These are phyloP conservation scores for Yamadazyma insecticola DNA, from an alignment of 805 yeast genomes.

Conservation along the genomic window DNA sequence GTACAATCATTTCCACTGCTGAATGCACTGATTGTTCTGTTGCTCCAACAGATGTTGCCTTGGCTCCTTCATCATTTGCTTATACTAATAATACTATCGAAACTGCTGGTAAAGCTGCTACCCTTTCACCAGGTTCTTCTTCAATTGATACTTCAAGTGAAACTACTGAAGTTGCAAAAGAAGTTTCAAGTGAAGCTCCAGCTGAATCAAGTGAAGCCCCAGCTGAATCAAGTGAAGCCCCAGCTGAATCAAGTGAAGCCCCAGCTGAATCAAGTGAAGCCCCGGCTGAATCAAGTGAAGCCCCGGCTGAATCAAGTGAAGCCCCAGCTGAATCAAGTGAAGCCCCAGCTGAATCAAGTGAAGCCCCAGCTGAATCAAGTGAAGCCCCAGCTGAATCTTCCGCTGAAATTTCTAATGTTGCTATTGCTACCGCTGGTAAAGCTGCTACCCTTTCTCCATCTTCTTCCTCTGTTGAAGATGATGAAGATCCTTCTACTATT, in stretches of 20 bases:
- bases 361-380: neutral
- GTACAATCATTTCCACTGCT: conserved; percentile 15
- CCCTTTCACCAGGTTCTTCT: conserved; percentile 2
- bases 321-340: neutral
- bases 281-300: neutral
- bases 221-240: conserved; percentile 1
- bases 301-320: conserved; percentile 1
- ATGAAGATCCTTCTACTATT: conserved; percentile 8
- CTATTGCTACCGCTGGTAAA: conserved; percentile 2
- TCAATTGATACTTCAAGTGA: neutral
- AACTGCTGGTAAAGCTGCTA: conserved; percentile 4
- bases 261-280: conserved; percentile 1
- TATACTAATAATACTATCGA: conserved; percentile 14
- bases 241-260: neutral
- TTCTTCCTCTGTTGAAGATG: conserved; percentile 3
- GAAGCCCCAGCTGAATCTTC: neutral
- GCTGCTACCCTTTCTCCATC: conserved; percentile 11
- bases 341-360: conserved; percentile 1
- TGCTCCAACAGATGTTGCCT: conserved; percentile 7
- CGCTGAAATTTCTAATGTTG: conserved; percentile 1
- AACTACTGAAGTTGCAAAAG: neutral
- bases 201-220: neutral
- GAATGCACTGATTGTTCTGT: conserved; percentile 6
- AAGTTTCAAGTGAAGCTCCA: conserved; percentile 1
- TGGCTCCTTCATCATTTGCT: conserved; percentile 17